Evolutionary conservation across 176 grass and related monocot genomes (phyloP).

Genomic region (Oryza australiensis): DNA sequence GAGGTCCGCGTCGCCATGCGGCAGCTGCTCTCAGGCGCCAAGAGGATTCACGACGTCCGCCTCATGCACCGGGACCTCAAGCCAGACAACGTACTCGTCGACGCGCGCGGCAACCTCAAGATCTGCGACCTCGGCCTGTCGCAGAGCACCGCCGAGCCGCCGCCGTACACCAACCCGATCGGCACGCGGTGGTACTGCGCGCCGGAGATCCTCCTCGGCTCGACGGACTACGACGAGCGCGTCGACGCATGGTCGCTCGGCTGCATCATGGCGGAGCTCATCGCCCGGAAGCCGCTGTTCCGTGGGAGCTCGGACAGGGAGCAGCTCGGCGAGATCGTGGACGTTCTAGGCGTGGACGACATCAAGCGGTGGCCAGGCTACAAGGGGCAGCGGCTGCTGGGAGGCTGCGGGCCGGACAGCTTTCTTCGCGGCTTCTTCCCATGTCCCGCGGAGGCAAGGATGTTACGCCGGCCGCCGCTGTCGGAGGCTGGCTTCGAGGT

Average conservation of each 20-base stretch:
- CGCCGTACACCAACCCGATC: conserved; percentile 7
- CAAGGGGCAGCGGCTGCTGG: neutral
- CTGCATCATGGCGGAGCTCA: conserved; percentile 45
- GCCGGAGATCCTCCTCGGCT: neutral
- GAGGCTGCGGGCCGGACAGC: neutral
- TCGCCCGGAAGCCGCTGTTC: conserved; percentile 12
- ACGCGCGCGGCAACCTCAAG: conserved; percentile 15
- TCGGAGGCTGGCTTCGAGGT: conserved; percentile 35
- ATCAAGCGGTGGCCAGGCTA: neutral
- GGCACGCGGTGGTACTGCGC: conserved; percentile 23
- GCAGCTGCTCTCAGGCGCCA: too few species aligned
- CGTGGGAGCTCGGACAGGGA: conserved; percentile 13
- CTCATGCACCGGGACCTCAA: too few species aligned
- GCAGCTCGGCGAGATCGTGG: conserved; percentile 32
- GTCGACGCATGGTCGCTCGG: conserved; percentile 40
- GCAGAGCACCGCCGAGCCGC: neutral
- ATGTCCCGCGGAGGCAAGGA: neutral
- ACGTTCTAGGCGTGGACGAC: neutral
- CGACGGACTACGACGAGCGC: neutral
- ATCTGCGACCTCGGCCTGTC: conserved; percentile 37
- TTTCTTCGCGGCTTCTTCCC: neutral
- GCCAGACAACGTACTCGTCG: conserved; percentile 29
- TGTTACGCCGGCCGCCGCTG: neutral
- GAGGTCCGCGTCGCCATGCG: too few species aligned
- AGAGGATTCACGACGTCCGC: too few species aligned